Conservation (phyloP, 176 grass and related monocot species). For the Oryza glumipatula region DNA sequence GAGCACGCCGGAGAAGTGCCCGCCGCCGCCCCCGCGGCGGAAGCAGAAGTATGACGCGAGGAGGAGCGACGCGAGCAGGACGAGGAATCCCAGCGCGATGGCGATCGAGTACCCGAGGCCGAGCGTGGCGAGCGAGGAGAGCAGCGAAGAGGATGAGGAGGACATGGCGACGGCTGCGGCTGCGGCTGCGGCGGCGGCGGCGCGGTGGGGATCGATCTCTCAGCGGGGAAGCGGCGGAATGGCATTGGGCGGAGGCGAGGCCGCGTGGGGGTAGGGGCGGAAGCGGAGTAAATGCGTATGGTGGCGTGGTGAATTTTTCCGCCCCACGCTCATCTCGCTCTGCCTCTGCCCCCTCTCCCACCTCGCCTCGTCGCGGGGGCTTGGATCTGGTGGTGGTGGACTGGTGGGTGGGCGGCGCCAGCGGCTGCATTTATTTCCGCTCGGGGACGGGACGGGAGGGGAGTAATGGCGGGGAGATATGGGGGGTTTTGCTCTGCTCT, state of each 20-base stretch:
- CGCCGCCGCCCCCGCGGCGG: slow-evolving; percentile 8
- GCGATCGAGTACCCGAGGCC: slow-evolving; percentile 68
- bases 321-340: no score
- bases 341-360: neutral
- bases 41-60: slow-evolving; percentile 58
- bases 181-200: neutral
- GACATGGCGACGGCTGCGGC: slow-evolving; percentile 23
- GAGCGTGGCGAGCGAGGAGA: slow-evolving; percentile 55
- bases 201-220: slow-evolving; percentile 20
- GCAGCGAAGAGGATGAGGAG: slow-evolving; percentile 24
- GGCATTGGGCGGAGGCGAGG: slow-evolving; percentile 47
- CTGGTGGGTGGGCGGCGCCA: slow-evolving; percentile 54
- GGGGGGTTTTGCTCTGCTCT: neutral
- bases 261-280: slow-evolving; percentile 16
- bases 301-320: slow-evolving; percentile 48
- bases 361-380: slow-evolving; percentile 3
- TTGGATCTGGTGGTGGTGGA: slow-evolving; percentile 45
- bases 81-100: slow-evolving; percentile 64
- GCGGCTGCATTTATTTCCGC: slow-evolving; percentile 57
- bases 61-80: slow-evolving; percentile 53
- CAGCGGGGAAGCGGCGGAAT: slow-evolving; percentile 31
- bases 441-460: slow-evolving; percentile 36
- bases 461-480: slow-evolving; percentile 47
- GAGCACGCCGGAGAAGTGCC: slow-evolving; percentile 12
- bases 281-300: slow-evolving; percentile 56